Evolutionary conservation across 768 basidiomycete species (phyloP).

Genomic region (Steccherinum ochraceum): DNA sequence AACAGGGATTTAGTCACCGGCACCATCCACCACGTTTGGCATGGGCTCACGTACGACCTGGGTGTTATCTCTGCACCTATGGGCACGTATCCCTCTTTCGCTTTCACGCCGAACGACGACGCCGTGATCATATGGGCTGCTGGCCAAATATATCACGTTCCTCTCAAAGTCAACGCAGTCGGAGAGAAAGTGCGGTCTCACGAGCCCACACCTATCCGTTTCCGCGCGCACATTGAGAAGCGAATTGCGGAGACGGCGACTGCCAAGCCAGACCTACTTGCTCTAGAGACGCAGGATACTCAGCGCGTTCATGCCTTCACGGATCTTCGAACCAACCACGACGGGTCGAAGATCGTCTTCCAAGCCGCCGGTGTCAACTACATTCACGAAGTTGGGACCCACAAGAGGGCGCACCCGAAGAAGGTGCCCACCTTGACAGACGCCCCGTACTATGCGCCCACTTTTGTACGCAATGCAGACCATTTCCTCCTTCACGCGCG

Average conservation of each 20-base stretch:
- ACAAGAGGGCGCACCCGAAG: conserved; percentile 21
- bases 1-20: conserved; percentile 63
- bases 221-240: conserved; percentile 59
- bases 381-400: conserved; percentile 34
- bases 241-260: conserved; percentile 54
- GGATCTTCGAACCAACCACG: conserved; percentile 50
- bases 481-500: conserved; percentile 56
- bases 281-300: conserved; percentile 44
- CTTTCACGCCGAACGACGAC: conserved; percentile 54
- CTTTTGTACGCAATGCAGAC: conserved; percentile 46
- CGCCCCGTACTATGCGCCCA: conserved; percentile 57
- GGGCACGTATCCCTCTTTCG: conserved; percentile 75
- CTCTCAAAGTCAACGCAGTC: conserved; percentile 40
- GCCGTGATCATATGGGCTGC: conserved; percentile 70
- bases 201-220: conserved; percentile 43
- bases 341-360: conserved; percentile 50
- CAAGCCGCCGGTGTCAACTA: conserved; percentile 61
- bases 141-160: conserved; percentile 61
- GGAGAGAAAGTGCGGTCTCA: conserved; percentile 47
- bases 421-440: conserved; percentile 39
- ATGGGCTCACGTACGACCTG: conserved; percentile 67
- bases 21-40: conserved; percentile 57
- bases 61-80: conserved; percentile 60
- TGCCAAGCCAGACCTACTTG: conserved; percentile 43
- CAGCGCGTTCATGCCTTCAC: conserved; percentile 60